Conservation (phyloP, 164 flowering plant species). For the Saururus chinensis region DNA sequence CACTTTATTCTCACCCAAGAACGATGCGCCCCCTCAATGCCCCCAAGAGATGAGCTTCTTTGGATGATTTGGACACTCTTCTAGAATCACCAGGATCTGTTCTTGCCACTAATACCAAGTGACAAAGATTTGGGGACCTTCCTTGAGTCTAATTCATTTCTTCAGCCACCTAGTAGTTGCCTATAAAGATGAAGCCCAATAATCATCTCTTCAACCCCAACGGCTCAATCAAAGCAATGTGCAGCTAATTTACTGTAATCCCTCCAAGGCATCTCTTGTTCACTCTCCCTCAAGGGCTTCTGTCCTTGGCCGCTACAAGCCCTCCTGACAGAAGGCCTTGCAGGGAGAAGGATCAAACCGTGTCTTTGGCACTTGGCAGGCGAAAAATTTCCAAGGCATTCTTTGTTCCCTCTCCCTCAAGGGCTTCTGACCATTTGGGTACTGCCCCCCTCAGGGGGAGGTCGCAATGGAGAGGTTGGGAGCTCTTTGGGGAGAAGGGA, state of each 20-base stretch:
- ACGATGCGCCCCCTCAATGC: not conserved
- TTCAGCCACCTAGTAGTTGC: not conserved
- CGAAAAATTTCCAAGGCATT: not conserved
- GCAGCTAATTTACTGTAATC: no score
- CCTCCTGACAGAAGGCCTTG: not conserved
- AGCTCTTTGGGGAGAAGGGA: not conserved
- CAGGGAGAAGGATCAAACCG: not conserved
- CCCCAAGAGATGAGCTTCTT: not conserved
- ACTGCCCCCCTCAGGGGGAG: not conserved
- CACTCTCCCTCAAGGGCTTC: not conserved
- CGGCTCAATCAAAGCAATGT: not conserved
- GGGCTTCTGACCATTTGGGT: constrained; percentile 1
- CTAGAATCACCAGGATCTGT: not conserved
- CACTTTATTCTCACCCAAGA: not conserved
- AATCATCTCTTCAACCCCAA: not conserved
- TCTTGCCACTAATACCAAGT: no score
- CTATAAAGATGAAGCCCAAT: not conserved
- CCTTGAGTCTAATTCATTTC: not conserved
- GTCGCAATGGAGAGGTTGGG: not conserved
- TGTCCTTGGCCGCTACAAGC: not conserved
- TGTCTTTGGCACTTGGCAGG: not conserved
- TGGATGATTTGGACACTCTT: not conserved
- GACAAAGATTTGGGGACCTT: not conserved
- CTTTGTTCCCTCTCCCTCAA: constrained; percentile 8
- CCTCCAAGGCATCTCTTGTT: not conserved